Evolutionary conservation across 352 stramenopile species (phyloP).

Genomic region (Vaucheria bursata): DNA sequence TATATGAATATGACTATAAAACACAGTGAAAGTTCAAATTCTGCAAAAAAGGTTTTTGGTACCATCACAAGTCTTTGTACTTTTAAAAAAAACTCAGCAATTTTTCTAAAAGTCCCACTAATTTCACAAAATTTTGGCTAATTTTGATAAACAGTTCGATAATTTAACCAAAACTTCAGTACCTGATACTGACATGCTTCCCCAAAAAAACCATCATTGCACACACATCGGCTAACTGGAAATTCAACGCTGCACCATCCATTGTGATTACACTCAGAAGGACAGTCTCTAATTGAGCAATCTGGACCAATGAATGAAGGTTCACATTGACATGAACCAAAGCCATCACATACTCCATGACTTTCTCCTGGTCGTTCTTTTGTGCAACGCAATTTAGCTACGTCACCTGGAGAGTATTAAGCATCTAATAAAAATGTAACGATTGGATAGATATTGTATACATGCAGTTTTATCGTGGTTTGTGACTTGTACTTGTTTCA

Average conservation of each 20-base stretch:
- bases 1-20: too few relatives aligned
- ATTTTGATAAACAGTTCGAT: too few relatives aligned
- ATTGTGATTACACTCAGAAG: conserved; percentile 70
- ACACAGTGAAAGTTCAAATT: too few relatives aligned
- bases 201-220: conserved; percentile 84
- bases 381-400: conserved; percentile 66
- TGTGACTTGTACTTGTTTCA: too few relatives aligned
- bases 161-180: too few relatives aligned
- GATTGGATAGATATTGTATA: too few relatives aligned
- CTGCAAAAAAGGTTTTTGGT: too few relatives aligned
- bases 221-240: conserved; percentile 84
- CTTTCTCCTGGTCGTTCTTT: conserved; percentile 70
- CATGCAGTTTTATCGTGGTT: too few relatives aligned
- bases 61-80: too few relatives aligned
- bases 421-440: conserved; percentile 54
- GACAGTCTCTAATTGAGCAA: conserved; percentile 82
- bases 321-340: conserved; percentile 84
- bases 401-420: conserved; percentile 74
- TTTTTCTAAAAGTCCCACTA: too few relatives aligned
- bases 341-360: conserved; percentile 89
- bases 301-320: conserved; percentile 81
- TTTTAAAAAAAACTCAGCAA: too few relatives aligned
- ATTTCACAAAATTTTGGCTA: too few relatives aligned
- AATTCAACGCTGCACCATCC: conserved; percentile 92
- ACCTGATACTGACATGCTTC: conserved; percentile 75